Evolutionary conservation across 2,329 filamentous ascomycete genomes (phyloP), one percentile per base, ranked within the genome.

Genomic region (Penicillium capsulatum): DNA sequence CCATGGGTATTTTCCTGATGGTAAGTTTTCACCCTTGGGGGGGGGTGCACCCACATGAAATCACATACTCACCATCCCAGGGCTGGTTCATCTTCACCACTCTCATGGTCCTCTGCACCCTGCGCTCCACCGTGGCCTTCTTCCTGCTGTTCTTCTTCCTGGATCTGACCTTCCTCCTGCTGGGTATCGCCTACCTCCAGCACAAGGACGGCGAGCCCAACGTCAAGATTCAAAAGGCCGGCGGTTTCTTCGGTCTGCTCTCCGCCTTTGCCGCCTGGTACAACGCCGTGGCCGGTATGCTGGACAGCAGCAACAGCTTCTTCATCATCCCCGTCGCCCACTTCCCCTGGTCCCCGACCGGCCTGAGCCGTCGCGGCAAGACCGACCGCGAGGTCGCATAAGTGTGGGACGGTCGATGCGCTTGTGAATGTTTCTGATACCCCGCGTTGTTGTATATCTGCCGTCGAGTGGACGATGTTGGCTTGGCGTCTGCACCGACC

Each of bases 281-380:
- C 68, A 89, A 88, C 57, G 86, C 87, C 26, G 73, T 91, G 44
- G 85, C 86, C 36, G 86, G 86, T 78, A 79, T 92, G 42, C 83
- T 84, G 46, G 86, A 92, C 53, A 66, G 58, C 36, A 69, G 63
- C 53, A 75, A 75, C 60, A 92, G 87, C 73, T 95, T 95, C 81
- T 92, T 95, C 75, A 76, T 92, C 65, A 80, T 94, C 47, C 91
- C 90, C 36, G 89, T 96, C 48, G 83, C 85, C 57, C 89, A 95
- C 75, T 94, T 96, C 76, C 91, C 90, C 38, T 96, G 91, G 91
- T 91, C 86, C 26, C 83, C 85, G 57, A 84, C 84, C 69, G 85
- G 80, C 37, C 78, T 77, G 47, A 75, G 80, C 65, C 65, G 63
- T 45, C 77, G 81, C 45, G 73, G 50, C 39, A 73, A 83, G 72